These are phyloP conservation scores for Venturia oleaginea DNA, from an alignment of 2,329 filamentous ascomycete genomes.

Conservation along the genomic window DNA sequence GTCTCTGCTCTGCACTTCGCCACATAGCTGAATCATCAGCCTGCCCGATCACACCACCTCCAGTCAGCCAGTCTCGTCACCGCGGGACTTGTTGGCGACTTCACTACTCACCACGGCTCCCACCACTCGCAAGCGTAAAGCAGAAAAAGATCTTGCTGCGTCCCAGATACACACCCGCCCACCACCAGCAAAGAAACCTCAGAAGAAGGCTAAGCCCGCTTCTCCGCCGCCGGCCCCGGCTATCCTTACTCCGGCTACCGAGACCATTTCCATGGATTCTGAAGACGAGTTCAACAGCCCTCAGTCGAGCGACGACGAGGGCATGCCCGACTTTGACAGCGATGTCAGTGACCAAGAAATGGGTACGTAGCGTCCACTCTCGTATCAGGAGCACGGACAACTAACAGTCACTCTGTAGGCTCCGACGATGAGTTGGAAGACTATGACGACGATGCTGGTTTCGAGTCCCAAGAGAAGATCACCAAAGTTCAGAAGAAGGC, in stretches of 20 bases:
- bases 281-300: constrained; percentile 90
- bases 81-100: constrained; percentile 17
- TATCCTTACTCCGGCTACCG: constrained; percentile 13
- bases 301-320: constrained; percentile 65
- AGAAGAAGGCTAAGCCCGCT: constrained; percentile 7
- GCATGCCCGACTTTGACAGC: constrained; percentile 63
- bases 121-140: constrained; percentile 26
- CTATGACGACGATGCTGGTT: constrained; percentile 49
- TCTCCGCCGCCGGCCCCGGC: constrained; percentile 19
- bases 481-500: constrained; percentile 63
- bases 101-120: constrained; percentile 22
- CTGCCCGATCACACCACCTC: constrained; percentile 17
- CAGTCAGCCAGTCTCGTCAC: constrained; percentile 19
- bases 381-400: background rate
- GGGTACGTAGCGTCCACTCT: background rate
- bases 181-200: constrained; percentile 14
- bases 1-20: background rate
- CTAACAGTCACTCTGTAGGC: constrained; percentile 24
- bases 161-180: background rate
- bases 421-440: constrained; percentile 49
- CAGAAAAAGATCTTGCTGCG: constrained; percentile 5
- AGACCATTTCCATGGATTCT: constrained; percentile 67
- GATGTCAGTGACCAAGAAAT: constrained; percentile 34
- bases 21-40: constrained; percentile 6
- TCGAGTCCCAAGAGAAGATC: constrained; percentile 58